phyloP scores from a whole-genome alignment of 306 rosid genomes.

The Ammopiptanthus mongolicus region DNA sequence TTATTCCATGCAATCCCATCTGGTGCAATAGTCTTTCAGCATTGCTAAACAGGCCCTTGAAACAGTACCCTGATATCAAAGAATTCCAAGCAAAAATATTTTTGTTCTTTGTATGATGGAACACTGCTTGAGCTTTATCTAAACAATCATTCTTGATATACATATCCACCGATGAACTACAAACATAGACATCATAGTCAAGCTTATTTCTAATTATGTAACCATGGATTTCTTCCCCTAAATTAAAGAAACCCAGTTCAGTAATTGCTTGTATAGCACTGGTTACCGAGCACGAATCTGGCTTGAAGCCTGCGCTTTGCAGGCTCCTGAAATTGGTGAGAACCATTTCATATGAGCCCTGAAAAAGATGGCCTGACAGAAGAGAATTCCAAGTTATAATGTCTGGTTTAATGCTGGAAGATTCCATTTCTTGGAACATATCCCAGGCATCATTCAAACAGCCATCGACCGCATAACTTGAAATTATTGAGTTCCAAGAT shows the following conservation, averaged over 20 bases:
- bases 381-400: constrained; percentile 67
- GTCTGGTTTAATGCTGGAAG: constrained; percentile 47
- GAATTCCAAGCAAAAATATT: constrained; percentile 63
- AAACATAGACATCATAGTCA: constrained; percentile 51
- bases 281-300: constrained; percentile 55
- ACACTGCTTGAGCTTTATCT: constrained; percentile 41
- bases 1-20: constrained; percentile 44
- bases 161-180: constrained; percentile 64
- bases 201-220: constrained; percentile 48
- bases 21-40: constrained; percentile 42
- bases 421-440: constrained; percentile 38
- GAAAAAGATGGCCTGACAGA: constrained; percentile 57
- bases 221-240: constrained; percentile 62
- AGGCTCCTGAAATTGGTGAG: constrained; percentile 39
- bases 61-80: constrained; percentile 60
- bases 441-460: constrained; percentile 41
- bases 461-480: constrained; percentile 40
- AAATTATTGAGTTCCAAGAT: constrained; percentile 71
- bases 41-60: constrained; percentile 45
- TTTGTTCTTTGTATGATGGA: constrained; percentile 45
- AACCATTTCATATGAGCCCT: constrained; percentile 39
- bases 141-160: constrained; percentile 54
- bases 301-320: constrained; percentile 41
- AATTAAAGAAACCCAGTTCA: constrained; percentile 42
- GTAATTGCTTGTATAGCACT: constrained; percentile 54